Evolutionary conservation across 164 flowering plant species (phyloP).

Genomic region (Vitis rupestris): DNA sequence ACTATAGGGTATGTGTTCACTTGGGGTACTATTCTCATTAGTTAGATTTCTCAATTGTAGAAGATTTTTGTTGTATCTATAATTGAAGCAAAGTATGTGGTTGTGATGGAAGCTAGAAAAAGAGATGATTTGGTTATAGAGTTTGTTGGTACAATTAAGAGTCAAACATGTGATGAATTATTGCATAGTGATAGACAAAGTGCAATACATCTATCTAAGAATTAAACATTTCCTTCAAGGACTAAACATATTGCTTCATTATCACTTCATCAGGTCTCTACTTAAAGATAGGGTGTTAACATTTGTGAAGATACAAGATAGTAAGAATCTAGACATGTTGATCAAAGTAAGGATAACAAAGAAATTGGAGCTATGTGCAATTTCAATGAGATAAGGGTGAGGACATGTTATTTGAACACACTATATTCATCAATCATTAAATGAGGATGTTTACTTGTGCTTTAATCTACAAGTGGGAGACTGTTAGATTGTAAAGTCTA

Average conservation of each 20-base stretch:
- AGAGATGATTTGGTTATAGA: neutral
- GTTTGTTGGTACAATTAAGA: neutral
- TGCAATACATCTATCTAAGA: constrained; percentile 1
- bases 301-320: neutral
- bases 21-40: neutral
- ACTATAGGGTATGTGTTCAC: neutral
- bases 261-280: neutral
- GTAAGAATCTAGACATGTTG: neutral
- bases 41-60: neutral
- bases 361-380: neutral
- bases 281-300: neutral
- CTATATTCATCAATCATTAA: no score
- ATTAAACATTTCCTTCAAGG: constrained; percentile 1
- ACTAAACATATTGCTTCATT: constrained; percentile 4
- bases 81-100: constrained; percentile 1
- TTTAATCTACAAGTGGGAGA: no score
- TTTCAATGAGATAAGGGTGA: neutral
- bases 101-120: neutral
- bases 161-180: neutral
- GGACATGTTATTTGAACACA: no score
- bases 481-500: no score
- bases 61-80: neutral
- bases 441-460: no score
- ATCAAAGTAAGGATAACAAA: neutral
- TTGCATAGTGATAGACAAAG: constrained; percentile 2